Percentiles rank a stretch among this genome's conserved stretches.
Conservation (phyloP, 1,284 basidiomycete genomes). For the Melampsora occidentalis region DNA sequence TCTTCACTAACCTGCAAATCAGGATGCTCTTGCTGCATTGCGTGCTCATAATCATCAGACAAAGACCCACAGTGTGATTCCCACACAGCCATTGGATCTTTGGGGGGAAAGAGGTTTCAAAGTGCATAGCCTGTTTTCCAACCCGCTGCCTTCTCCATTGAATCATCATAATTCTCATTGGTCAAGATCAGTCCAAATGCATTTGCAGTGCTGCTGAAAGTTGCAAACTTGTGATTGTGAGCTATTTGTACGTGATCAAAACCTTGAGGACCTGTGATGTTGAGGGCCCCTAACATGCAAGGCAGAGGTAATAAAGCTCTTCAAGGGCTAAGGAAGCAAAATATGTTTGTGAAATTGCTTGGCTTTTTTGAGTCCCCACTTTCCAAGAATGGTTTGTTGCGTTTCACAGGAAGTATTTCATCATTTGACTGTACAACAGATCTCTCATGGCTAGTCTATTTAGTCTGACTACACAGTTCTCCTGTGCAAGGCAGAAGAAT, state of each 20-base stretch:
- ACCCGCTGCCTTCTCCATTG: neutral
- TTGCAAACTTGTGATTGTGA: neutral
- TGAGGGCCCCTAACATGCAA: neutral
- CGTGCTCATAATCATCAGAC: neutral
- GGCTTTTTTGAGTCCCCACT: neutral
- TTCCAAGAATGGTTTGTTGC: neutral
- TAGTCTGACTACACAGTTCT: neutral
- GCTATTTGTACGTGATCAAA: neutral
- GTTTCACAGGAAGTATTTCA: neutral
- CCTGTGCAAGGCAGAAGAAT: neutral
- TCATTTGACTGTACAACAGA: neutral
- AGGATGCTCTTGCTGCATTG: too few species aligned
- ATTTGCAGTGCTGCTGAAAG: neutral
- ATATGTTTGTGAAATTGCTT: neutral
- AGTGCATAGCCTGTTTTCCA: neutral
- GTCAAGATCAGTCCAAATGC: neutral
- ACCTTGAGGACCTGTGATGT: neutral
- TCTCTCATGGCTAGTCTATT: neutral
- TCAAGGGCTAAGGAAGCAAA: neutral
- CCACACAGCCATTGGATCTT: neutral
- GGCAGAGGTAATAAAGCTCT: neutral
- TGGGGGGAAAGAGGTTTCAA: neutral
- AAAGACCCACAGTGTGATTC: neutral
- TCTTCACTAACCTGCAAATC: too few species aligned
- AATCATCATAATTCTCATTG: neutral